Evolutionary conservation across 208 protist genomes (phyloP).

Genomic region (Trypanosoma platydactyli): DNA sequence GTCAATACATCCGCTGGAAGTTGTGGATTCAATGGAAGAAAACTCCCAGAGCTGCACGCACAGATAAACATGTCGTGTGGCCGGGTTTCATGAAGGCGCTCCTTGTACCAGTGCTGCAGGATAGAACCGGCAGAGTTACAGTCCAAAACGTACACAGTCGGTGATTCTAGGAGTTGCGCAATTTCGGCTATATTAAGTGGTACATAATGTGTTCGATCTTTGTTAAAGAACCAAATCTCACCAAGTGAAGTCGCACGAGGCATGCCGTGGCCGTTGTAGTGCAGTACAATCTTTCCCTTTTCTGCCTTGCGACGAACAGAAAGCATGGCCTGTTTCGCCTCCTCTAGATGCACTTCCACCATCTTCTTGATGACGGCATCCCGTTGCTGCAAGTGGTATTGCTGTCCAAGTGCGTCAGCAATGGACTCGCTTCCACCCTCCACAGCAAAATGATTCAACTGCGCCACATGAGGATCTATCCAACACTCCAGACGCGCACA

Average conservation of each 20-base stretch:
- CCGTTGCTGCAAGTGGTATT: slow-evolving; percentile 91
- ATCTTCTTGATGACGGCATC: slow-evolving; percentile 72
- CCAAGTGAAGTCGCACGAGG: slow-evolving; percentile 95
- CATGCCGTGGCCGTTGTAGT: slow-evolving; percentile 99
- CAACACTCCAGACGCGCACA: slow-evolving; percentile 97
- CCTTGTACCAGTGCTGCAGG: slow-evolving; percentile 77
- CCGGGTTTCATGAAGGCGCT: slow-evolving; percentile 57
- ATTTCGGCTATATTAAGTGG: slow-evolving; percentile 96
- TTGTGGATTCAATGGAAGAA: slow-evolving; percentile 96
- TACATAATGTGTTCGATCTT: slow-evolving; percentile 98
- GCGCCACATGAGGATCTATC: slow-evolving; percentile 89
- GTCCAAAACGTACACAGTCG: slow-evolving; percentile 98
- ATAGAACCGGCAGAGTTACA: slow-evolving; percentile 94
- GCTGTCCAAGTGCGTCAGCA: slow-evolving; percentile 82
- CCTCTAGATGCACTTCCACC: slow-evolving; percentile 95
- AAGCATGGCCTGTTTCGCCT: slow-evolving; percentile 85
- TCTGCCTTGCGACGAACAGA: slow-evolving; percentile 76
- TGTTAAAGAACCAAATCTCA: slow-evolving; percentile 99
- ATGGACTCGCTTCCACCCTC: slow-evolving; percentile 89
- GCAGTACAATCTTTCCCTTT: slow-evolving; percentile 95
- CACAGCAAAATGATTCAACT: slow-evolving; percentile 45
- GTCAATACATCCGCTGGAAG: slow-evolving; percentile 99
- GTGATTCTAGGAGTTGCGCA: slow-evolving; percentile 89
- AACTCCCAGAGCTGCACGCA: slow-evolving; percentile 93
- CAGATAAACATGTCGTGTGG: slow-evolving; percentile 95